A percentile compares a stretch with the other conserved stretches of the same genome.
These are phyloP conservation scores for Elasticomyces elasticus DNA, from an alignment of 495 filamentous ascomycete genomes.

Conservation along the genomic window DNA sequence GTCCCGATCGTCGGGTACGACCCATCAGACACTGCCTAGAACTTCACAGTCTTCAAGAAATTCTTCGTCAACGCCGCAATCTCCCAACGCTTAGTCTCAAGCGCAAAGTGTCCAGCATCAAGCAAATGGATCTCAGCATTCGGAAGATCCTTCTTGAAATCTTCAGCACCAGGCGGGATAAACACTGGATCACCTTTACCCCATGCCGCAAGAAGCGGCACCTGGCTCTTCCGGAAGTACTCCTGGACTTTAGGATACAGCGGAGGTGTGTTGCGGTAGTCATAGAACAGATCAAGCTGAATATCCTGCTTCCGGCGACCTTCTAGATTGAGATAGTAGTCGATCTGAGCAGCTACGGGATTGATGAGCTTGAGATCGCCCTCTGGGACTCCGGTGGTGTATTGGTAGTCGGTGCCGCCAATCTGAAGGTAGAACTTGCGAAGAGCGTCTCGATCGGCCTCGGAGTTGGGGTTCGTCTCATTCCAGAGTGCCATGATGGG, in stretches of 20 bases:
- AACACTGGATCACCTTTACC: conserved; percentile 53
- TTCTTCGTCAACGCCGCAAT: too few species aligned
- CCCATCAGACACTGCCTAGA: too few species aligned
- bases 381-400: conserved; percentile 43
- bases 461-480: background rate
- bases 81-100: too few species aligned
- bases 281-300: conserved; percentile 49
- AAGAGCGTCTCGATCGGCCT: conserved; percentile 33
- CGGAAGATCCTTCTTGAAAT: conserved; percentile 46
- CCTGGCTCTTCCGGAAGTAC: conserved; percentile 44
- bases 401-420: conserved; percentile 46
- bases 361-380: conserved; percentile 32
- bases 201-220: conserved; percentile 52
- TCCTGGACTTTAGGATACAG: conserved; percentile 52
- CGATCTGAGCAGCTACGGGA: conserved; percentile 44
- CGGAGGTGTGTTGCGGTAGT: conserved; percentile 46
- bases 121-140: conserved; percentile 42
- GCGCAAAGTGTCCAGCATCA: conserved; percentile 56
- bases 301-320: conserved; percentile 48
- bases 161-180: conserved; percentile 47
- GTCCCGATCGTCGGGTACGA: too few species aligned
- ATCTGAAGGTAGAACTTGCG: conserved; percentile 36
- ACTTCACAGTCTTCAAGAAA: too few species aligned
- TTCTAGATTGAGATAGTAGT: conserved; percentile 32
- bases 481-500: background rate